Evolutionary conservation across 202 grass and related monocot species (phyloP).

Genomic region (Zoysia matrella): DNA sequence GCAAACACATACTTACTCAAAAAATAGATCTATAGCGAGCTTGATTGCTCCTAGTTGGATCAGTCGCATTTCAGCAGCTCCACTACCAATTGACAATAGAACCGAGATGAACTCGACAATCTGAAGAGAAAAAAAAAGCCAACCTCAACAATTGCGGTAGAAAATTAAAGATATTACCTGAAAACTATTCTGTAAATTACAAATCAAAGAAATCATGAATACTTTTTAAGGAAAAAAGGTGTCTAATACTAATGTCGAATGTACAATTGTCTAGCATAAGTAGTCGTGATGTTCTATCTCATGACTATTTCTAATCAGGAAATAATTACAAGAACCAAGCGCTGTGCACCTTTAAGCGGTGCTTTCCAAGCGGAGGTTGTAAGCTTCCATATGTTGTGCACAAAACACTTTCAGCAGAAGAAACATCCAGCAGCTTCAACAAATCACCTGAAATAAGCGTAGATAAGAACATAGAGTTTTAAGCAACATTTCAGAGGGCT

Average conservation of each 20-base stretch:
- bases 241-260: too few species aligned
- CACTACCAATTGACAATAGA: conserved; percentile 86
- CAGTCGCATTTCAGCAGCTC: conserved; percentile 75
- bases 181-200: conserved; percentile 1
- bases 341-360: conserved; percentile 80
- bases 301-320: conserved; percentile 32
- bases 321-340: conserved; percentile 12
- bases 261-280: conserved; percentile 2
- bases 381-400: conserved; percentile 79
- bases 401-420: conserved; percentile 64
- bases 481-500: neutral
- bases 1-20: conserved; percentile 78
- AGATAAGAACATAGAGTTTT: conserved; percentile 20
- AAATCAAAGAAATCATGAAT: conserved; percentile 1
- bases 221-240: too few species aligned
- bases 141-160: conserved; percentile 36
- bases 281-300: neutral
- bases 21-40: conserved; percentile 78
- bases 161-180: conserved; percentile 28
- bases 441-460: conserved; percentile 69
- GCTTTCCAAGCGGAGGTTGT: conserved; percentile 88
- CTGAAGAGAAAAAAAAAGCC: conserved; percentile 48
- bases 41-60: conserved; percentile 84
- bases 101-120: conserved; percentile 98
- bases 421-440: conserved; percentile 88